Percentiles rank a stretch among this genome's conserved stretches.
These are phyloP conservation scores for Talaromyces sp. DNA, from an alignment of 2,329 filamentous ascomycete species.

Conservation along the genomic window DNA sequence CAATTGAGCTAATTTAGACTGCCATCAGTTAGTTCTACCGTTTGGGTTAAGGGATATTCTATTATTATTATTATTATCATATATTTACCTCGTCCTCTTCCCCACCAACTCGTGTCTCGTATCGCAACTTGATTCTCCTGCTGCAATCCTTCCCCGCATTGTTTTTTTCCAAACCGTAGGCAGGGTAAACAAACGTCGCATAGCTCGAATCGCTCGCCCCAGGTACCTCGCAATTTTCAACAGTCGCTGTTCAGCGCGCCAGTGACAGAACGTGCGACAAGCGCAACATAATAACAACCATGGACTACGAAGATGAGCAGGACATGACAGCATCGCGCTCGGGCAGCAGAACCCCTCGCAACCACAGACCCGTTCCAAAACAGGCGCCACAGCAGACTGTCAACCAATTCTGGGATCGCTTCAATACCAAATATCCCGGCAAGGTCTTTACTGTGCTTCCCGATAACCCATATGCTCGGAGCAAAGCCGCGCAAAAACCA, in stretches of 20 bases:
- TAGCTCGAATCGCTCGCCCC: neutral
- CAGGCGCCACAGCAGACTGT: conserved; percentile 64
- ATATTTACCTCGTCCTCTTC: neutral
- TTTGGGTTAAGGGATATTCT: neutral
- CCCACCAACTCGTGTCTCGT: neutral
- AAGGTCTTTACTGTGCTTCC: conserved; percentile 70
- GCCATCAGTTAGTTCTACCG: neutral
- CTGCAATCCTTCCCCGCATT: neutral
- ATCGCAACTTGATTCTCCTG: neutral
- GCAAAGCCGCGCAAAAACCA: conserved; percentile 53
- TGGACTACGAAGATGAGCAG: conserved; percentile 27
- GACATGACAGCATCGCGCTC: conserved; percentile 28
- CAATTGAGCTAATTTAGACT: neutral
- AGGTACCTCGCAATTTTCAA: neutral
- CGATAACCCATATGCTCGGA: conserved; percentile 60
- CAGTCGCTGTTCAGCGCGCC: neutral
- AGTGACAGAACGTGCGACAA: neutral
- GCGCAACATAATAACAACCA: conserved; percentile 9
- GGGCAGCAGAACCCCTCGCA: conserved; percentile 27
- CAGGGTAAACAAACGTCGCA: neutral
- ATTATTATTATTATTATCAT: neutral
- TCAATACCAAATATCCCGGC: conserved; percentile 65
- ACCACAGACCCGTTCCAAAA: conserved; percentile 31
- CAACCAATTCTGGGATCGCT: conserved; percentile 69
- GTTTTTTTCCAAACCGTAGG: neutral